These are phyloP conservation scores for Chaetomiaceae sp. DNA, from an alignment of 2,329 filamentous ascomycete genomes.

Conservation along the genomic window DNA sequence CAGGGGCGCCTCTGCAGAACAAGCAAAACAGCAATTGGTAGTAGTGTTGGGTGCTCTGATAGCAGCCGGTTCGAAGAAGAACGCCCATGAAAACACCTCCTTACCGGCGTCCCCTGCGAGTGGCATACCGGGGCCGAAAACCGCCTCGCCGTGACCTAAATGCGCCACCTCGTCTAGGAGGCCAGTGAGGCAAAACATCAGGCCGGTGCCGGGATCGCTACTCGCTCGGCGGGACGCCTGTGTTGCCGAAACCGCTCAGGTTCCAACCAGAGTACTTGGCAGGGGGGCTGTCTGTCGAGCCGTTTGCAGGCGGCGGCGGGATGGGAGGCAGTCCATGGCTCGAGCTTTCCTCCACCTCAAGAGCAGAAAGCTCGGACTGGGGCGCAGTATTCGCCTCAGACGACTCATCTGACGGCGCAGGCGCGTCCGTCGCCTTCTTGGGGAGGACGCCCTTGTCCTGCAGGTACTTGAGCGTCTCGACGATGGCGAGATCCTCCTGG, in stretches of 20 bases:
- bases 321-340: slow-evolving; percentile 30
- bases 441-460: slow-evolving; percentile 52
- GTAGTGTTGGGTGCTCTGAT: no score
- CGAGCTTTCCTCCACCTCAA: slow-evolving; percentile 21
- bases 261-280: slow-evolving; percentile 36
- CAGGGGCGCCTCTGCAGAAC: background rate
- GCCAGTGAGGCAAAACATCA: background rate
- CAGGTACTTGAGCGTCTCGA: slow-evolving; percentile 60
- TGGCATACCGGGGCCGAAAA: background rate
- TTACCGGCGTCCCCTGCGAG: background rate
- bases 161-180: background rate
- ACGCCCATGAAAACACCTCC: background rate
- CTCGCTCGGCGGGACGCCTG: slow-evolving; percentile 32
- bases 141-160: background rate
- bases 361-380: slow-evolving; percentile 17
- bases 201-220: slow-evolving; percentile 14
- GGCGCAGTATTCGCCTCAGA: slow-evolving; percentile 4
- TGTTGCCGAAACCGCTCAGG: slow-evolving; percentile 36
- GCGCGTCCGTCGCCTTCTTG: slow-evolving; percentile 23
- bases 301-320: slow-evolving; percentile 29
- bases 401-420: slow-evolving; percentile 24
- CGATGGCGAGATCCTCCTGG: slow-evolving; percentile 59
- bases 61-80: no score
- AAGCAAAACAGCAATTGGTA: background rate
- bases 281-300: slow-evolving; percentile 21